phyloP scores from a whole-genome alignment of 1,284 basidiomycete genomes.

The Irpex lacteus region DNA sequence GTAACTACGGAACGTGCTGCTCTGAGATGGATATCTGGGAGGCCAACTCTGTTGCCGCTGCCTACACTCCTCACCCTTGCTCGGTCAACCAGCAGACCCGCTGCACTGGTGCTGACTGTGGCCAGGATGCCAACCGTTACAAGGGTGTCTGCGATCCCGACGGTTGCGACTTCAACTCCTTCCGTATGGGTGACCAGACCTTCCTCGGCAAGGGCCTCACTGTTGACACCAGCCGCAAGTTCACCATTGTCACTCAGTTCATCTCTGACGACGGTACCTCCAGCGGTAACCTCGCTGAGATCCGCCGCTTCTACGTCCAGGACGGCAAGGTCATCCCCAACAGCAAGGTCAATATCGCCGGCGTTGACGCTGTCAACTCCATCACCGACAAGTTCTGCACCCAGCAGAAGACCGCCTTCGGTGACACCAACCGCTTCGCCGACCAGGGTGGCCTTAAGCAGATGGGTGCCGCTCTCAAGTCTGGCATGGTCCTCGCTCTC shows the following conservation, averaged over 20 bases:
- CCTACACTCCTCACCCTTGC: conserved; percentile 49
- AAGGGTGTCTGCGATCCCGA: conserved; percentile 47
- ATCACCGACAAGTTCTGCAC: conserved; percentile 38
- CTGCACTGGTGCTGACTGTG: conserved; percentile 40
- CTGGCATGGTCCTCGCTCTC: conserved; percentile 54
- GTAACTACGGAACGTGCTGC: conserved; percentile 47
- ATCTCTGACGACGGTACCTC: conserved; percentile 44
- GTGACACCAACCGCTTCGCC: conserved; percentile 35
- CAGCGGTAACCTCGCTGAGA: conserved; percentile 44
- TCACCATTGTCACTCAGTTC: conserved; percentile 50
- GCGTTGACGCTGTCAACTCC: conserved; percentile 34
- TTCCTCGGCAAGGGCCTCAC: conserved; percentile 46
- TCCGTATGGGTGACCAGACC: conserved; percentile 44
- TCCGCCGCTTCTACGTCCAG: conserved; percentile 54
- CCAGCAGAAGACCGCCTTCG: conserved; percentile 36
- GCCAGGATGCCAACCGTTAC: conserved; percentile 36
- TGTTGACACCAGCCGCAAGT: conserved; percentile 41
- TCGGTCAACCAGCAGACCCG: conserved; percentile 35
- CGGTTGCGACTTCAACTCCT: conserved; percentile 58
- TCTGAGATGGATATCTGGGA: conserved; percentile 59
- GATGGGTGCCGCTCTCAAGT: conserved; percentile 42
- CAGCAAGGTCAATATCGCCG: conserved; percentile 42
- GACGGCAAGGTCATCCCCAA: conserved; percentile 49
- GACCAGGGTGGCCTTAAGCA: conserved; percentile 33
- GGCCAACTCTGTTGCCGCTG: conserved; percentile 46